Percentiles rank a stretch among this genome's conserved stretches.
These are phyloP conservation scores for Stentor coeruleus DNA, from an alignment of 73 alveolate species.

Conservation along the genomic window DNA sequence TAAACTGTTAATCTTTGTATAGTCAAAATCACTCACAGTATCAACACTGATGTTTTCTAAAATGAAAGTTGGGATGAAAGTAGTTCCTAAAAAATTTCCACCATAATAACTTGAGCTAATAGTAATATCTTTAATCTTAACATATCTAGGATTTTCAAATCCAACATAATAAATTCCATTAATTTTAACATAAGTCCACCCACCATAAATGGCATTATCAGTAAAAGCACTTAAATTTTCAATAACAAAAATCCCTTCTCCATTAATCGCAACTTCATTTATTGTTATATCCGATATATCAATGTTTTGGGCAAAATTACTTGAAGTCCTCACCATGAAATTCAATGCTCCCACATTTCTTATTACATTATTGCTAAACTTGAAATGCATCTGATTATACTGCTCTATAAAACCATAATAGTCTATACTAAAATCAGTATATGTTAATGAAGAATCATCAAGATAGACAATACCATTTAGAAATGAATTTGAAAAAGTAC, in stretches of 20 bases:
- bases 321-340: not conserved
- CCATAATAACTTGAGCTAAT: too few relatives aligned
- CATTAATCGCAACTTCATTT: too few relatives aligned
- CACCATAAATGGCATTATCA: not conserved
- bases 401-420: not conserved
- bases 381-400: not conserved
- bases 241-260: not conserved
- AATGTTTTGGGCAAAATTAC: not conserved
- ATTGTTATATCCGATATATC: too few relatives aligned
- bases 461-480: too few relatives aligned
- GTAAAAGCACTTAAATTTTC: too few relatives aligned
- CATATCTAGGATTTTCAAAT: not conserved
- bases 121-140: not conserved
- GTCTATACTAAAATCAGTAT: not conserved
- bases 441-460: not conserved
- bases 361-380: not conserved
- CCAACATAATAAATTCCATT: not conserved
- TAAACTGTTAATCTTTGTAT: too few relatives aligned
- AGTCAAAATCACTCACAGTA: not conserved
- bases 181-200: too few relatives aligned
- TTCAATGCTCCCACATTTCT: not conserved
- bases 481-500: not conserved
- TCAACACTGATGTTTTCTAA: not conserved
- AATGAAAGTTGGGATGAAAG: not conserved
- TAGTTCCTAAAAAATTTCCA: too few relatives aligned